These are phyloP conservation scores for Stenogyne calaminthoides DNA, from an alignment of 305 asterid genomes.

Conservation along the genomic window DNA sequence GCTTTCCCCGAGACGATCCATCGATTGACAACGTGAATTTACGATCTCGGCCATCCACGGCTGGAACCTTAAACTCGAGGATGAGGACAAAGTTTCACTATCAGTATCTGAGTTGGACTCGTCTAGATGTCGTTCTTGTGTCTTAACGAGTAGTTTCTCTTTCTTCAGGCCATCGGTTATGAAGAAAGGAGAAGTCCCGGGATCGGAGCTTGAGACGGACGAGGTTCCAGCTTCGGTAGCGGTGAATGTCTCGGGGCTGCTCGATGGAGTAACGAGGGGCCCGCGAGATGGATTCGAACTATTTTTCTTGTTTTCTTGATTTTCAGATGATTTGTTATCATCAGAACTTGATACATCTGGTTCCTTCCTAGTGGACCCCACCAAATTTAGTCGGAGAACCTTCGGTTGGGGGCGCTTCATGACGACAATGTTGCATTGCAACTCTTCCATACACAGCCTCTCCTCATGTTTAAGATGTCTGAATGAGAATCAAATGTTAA, in stretches of 20 bases:
- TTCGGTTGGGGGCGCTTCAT: conserved; percentile 94
- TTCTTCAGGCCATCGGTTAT: conserved; percentile 51
- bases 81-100: conserved; percentile 69
- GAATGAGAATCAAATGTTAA: conserved; percentile 28
- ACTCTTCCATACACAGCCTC: conserved; percentile 89
- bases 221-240: conserved; percentile 92
- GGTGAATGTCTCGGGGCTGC: conserved; percentile 96
- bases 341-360: conserved; percentile 44
- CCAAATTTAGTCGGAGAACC: conserved; percentile 88
- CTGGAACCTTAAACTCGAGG: conserved; percentile 90
- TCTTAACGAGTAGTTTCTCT: conserved; percentile 40
- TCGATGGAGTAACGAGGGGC: conserved; percentile 85
- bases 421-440: conserved; percentile 92
- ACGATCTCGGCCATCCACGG: conserved; percentile 85
- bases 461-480: conserved; percentile 91
- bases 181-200: conserved; percentile 87
- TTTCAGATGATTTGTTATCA: conserved; percentile 38
- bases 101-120: conserved; percentile 84
- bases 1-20: conserved; percentile 48
- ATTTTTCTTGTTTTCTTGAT: conserved; percentile 41
- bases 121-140: conserved; percentile 49
- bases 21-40: conserved; percentile 50
- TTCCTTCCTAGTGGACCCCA: conserved; percentile 72
- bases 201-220: conserved; percentile 97
- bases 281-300: conserved; percentile 59